Percentiles rank a stretch among this genome's conserved stretches.
phyloP scores from a whole-genome alignment of 345 rosid genomes.

The Atalantia buxifolia region DNA sequence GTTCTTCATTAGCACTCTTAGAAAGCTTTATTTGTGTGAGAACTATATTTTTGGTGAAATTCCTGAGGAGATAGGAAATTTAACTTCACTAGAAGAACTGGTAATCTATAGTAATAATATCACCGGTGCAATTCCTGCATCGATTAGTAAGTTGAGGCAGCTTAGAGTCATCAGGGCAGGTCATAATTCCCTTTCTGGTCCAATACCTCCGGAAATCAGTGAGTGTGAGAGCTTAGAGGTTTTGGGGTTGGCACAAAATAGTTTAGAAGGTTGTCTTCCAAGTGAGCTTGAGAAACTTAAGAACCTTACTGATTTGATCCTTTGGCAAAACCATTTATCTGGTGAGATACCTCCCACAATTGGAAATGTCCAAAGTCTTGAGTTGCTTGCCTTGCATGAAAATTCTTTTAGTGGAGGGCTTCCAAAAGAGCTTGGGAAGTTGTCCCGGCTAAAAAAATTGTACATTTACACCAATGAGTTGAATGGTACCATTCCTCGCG shows the following conservation, averaged over 20 bases:
- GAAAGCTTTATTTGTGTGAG: conserved; percentile 49
- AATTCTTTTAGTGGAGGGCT: conserved; percentile 57
- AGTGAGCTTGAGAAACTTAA: conserved; percentile 50
- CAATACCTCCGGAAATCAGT: conserved; percentile 65
- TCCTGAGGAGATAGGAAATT: conserved; percentile 49
- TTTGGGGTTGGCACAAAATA: conserved; percentile 79
- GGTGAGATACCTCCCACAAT: conserved; percentile 61
- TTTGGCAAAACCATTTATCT: conserved; percentile 68
- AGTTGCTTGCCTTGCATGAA: conserved; percentile 70
- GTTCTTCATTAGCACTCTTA: conserved; percentile 40
- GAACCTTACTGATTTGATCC: conserved; percentile 56
- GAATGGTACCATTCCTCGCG: conserved; percentile 68
- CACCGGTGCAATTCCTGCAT: conserved; percentile 59
- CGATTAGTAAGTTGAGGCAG: conserved; percentile 46
- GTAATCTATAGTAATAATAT: conserved; percentile 69
- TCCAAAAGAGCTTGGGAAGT: conserved; percentile 58
- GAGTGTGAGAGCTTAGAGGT: conserved; percentile 63
- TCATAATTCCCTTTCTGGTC: conserved; percentile 58
- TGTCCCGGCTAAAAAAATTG: conserved; percentile 47
- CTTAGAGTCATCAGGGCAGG: conserved; percentile 67
- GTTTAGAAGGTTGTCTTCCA: conserved; percentile 67
- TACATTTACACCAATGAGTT: conserved; percentile 65
- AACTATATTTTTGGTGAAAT: conserved; percentile 54
- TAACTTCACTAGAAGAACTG: conserved; percentile 55
- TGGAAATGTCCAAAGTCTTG: conserved; percentile 57